Percentiles rank a stretch among this genome's conserved stretches.
Evolutionary conservation across 257 asterid genomes (phyloP).

Genomic region (Craterostigma plantagineum): DNA sequence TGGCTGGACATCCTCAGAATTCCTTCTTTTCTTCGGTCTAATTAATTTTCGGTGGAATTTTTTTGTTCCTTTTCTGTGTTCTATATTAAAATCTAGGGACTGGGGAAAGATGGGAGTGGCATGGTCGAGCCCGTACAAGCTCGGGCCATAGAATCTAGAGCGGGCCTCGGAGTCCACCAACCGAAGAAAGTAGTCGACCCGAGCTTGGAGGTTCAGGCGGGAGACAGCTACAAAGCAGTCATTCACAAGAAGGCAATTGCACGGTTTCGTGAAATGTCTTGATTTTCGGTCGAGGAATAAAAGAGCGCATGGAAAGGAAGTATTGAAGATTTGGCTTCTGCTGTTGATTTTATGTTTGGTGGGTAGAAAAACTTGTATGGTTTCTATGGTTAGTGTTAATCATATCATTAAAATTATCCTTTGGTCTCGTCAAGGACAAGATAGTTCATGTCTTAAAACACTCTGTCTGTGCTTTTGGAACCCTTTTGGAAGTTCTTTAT

Average conservation of each 20-base stretch:
- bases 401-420: too few species aligned
- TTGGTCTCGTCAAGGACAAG: too few species aligned
- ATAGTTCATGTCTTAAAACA: too few species aligned
- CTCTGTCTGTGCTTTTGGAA: too few species aligned
- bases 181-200: conserved; percentile 76
- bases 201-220: conserved; percentile 78
- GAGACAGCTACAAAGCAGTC: conserved; percentile 90
- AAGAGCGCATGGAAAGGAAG: too few species aligned
- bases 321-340: too few species aligned
- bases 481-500: too few species aligned
- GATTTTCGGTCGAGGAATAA: conserved; percentile 4
- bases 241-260: conserved; percentile 97
- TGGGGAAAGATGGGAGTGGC: conserved; percentile 93
- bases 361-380: too few species aligned
- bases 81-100: conserved; percentile 43
- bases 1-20: conserved; percentile 17
- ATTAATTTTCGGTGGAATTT: conserved; percentile 16
- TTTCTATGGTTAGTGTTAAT: too few species aligned
- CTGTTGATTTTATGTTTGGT: too few species aligned
- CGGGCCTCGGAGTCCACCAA: conserved; percentile 76
- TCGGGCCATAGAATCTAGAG: conserved; percentile 52
- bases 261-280: conserved; percentile 88
- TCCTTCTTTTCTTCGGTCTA: conserved; percentile 17
- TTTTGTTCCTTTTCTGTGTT: conserved; percentile 21
- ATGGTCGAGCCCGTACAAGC: conserved; percentile 94